Evolutionary conservation across 1,139 yeast species (phyloP), one percentile per base, ranked within the genome.

Genomic region (Geotrichum europaeum): DNA sequence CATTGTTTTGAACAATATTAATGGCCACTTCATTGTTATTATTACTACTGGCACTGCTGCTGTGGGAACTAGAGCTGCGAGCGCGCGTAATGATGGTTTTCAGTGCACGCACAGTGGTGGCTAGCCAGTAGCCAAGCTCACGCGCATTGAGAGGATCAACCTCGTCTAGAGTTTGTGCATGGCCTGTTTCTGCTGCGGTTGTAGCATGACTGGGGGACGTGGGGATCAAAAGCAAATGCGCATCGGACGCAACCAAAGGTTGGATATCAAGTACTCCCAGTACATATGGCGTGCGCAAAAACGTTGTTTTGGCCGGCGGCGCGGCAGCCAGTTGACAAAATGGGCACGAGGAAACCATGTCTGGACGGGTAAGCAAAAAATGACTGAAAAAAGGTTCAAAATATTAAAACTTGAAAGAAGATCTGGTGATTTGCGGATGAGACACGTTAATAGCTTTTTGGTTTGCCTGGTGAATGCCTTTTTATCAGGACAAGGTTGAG

Each of bases 1-100:
- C 96, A 67, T 90, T 90, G 77, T 90, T 90, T 73, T 90, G 97
- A 64, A 90, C 78, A 28, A 90, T 74, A 70, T 90, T 90, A 79
- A 88, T 89, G 32, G 95, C 95, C 49, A 78, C 79, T 30, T 89
- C 86, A 4, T 82, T 85, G 4, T 30, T 18, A 32, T 89, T 86
- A 4, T 82, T 85, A 24, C 34, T 18, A 32, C 15, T 40, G 9
- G 25, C 56, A 12, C 12, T 22, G 36, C 24, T 13, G 25, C 12
- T 18, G 40, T 85, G 84, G n/a, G 75, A 76, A 12, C 25, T 24
- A 24, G 25, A 24, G 4, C 62, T 34, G 15, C 25, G 18, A 12
- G 25, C 49, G 22, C 20, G 34, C 18, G 13, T 9, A 5, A 52
- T 47, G 25, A 28, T 22, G 12, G n/a, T 73, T 25, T 66, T 64